Evolutionary conservation across 441 rosid species (phyloP).

Genomic region (Arabidopsis lyrata): DNA sequence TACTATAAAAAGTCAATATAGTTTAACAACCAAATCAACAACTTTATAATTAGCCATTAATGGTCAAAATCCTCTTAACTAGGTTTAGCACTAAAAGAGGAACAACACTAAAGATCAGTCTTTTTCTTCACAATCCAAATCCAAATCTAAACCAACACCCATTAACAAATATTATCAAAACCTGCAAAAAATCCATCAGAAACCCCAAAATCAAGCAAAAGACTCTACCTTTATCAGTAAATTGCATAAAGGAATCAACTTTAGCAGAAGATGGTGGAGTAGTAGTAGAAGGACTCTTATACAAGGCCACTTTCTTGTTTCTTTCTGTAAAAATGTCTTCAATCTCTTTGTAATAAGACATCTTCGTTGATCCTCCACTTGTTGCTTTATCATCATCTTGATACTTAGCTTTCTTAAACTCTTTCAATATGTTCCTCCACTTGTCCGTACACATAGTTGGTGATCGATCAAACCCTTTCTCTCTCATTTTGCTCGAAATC

Average conservation of each 20-base stretch:
- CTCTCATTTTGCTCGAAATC: slow-evolving; percentile 86
- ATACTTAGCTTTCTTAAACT: slow-evolving; percentile 84
- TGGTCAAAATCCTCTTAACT: slow-evolving; percentile 10
- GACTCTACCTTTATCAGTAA: slow-evolving; percentile 62
- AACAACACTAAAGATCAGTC: slow-evolving; percentile 4
- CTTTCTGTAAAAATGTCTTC: slow-evolving; percentile 81
- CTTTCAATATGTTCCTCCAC: slow-evolving; percentile 97
- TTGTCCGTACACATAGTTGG: slow-evolving; percentile 98
- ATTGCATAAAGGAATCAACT: slow-evolving; percentile 79
- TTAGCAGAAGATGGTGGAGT: slow-evolving; percentile 58
- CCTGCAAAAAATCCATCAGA: background rate
- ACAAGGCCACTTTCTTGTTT: slow-evolving; percentile 57
- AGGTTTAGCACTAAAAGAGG: slow-evolving; percentile 20
- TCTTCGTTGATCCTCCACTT: slow-evolving; percentile 66
- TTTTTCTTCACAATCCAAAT: slow-evolving; percentile 1
- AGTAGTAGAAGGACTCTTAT: slow-evolving; percentile 50
- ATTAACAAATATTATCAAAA: background rate
- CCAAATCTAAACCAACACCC: slow-evolving; percentile 12
- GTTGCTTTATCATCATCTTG: slow-evolving; percentile 57
- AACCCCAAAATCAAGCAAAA: slow-evolving; percentile 16
- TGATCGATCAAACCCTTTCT: slow-evolving; percentile 91
- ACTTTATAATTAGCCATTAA: slow-evolving; percentile 8
- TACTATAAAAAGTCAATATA: slow-evolving; percentile 4
- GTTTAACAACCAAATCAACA: slow-evolving; percentile 11
- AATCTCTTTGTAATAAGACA: slow-evolving; percentile 85